These are phyloP conservation scores for Cocos nucifera DNA, from an alignment of 176 grass and related monocot genomes.

Conservation along the genomic window DNA sequence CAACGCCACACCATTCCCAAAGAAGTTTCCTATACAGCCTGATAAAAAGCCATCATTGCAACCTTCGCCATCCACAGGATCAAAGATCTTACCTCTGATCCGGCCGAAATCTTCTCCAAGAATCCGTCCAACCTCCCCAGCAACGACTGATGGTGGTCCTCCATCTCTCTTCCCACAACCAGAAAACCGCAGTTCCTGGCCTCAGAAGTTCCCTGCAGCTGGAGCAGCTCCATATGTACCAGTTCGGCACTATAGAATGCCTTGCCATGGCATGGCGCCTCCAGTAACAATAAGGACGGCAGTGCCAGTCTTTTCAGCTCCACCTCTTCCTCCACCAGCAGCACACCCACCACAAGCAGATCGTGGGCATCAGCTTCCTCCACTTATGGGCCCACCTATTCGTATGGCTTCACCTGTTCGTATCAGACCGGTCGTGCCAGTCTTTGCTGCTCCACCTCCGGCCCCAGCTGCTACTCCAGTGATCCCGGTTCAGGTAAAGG, in stretches of 20 bases:
- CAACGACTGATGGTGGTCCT: slow-evolving; percentile 25
- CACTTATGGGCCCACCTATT: slow-evolving; percentile 46
- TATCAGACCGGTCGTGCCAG: slow-evolving; percentile 61
- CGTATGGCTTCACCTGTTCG: slow-evolving; percentile 79
- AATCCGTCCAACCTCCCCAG: slow-evolving; percentile 43
- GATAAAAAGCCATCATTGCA: slow-evolving; percentile 45
- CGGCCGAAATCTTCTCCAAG: slow-evolving; percentile 57
- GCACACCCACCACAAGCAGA: slow-evolving; percentile 41
- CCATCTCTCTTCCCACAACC: slow-evolving; percentile 16
- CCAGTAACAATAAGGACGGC: slow-evolving; percentile 86
- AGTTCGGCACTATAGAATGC: slow-evolving; percentile 51
- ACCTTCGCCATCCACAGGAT: slow-evolving; percentile 54
- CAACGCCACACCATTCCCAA: slow-evolving; percentile 71
- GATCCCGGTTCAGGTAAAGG: slow-evolving; percentile 30
- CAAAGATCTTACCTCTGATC: slow-evolving; percentile 92
- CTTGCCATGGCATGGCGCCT: slow-evolving; percentile 84
- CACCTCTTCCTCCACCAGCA: slow-evolving; percentile 61
- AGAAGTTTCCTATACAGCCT: slow-evolving; percentile 82
- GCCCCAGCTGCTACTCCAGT: not conserved
- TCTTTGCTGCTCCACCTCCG: slow-evolving; percentile 42
- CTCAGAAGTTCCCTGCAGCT: slow-evolving; percentile 57
- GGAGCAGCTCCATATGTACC: slow-evolving; percentile 90
- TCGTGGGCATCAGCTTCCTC: slow-evolving; percentile 49
- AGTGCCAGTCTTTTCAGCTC: slow-evolving; percentile 94
- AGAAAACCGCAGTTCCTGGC: slow-evolving; percentile 32